Evolutionary conservation across 495 filamentous ascomycete genomes (phyloP).

Genomic region (Bacidia gigantensis): DNA sequence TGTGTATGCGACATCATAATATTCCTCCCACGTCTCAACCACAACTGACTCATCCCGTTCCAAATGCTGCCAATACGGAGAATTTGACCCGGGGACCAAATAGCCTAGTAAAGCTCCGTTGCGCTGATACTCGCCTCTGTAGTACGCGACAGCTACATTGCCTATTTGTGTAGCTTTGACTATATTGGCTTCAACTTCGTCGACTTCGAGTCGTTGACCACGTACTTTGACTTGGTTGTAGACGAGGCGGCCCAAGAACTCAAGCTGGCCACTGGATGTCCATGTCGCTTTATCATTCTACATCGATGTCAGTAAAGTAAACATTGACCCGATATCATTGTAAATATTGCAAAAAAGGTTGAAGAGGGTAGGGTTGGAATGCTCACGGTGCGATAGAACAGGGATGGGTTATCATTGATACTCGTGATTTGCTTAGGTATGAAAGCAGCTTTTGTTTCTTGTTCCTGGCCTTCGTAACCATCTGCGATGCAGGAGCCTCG

Average conservation of each 20-base stretch:
- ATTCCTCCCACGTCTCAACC: background rate
- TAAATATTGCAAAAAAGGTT: background rate
- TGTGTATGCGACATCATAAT: background rate
- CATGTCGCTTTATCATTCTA: background rate
- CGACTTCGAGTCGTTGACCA: background rate
- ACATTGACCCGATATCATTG: too few species aligned
- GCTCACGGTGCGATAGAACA: background rate
- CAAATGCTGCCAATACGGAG: background rate
- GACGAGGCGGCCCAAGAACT: background rate
- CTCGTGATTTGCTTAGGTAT: background rate
- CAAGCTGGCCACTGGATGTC: background rate
- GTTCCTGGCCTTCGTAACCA: background rate
- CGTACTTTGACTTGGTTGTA: background rate
- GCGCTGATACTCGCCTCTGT: background rate
- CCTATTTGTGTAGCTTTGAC: background rate
- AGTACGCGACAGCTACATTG: background rate
- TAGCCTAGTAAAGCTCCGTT: background rate
- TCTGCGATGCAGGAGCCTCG: background rate
- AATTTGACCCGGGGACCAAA: background rate
- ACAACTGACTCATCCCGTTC: background rate
- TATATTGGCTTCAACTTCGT: background rate
- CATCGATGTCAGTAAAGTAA: too few species aligned
- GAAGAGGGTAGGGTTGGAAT: background rate
- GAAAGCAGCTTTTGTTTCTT: background rate
- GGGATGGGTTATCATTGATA: background rate